Evolutionary conservation across 1,139 yeast genomes (phyloP).

Genomic region (Kodamaea ohmeri): DNA sequence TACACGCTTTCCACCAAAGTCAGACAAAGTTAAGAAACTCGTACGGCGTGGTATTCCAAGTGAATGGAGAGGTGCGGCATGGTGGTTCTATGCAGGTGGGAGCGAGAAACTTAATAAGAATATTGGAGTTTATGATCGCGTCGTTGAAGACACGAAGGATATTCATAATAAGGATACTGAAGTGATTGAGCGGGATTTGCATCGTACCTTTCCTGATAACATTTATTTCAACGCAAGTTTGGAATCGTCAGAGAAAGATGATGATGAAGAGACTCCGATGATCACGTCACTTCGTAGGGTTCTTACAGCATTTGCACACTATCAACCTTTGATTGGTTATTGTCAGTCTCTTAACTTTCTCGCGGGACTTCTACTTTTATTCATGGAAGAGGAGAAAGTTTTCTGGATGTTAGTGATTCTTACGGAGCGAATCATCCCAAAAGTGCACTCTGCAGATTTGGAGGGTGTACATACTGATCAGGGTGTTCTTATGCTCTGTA

Average conservation of each 20-base stretch:
- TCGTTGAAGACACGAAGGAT: constrained; percentile 54
- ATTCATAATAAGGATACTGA: constrained; percentile 72
- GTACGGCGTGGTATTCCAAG: constrained; percentile 93
- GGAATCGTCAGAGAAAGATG: constrained; percentile 6
- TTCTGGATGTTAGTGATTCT: constrained; percentile 96
- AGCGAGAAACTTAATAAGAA: constrained; percentile 67
- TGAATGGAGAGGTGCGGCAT: constrained; percentile 95
- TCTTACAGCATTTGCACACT: constrained; percentile 76
- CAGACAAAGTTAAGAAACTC: constrained; percentile 78
- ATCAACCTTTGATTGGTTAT: constrained; percentile 89
- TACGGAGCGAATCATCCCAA: constrained; percentile 82
- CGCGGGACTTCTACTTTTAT: constrained; percentile 77
- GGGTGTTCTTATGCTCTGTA: constrained; percentile 86
- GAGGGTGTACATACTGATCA: constrained; percentile 97
- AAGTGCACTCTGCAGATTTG: constrained; percentile 82
- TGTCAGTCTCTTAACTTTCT: constrained; percentile 92
- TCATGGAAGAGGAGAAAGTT: constrained; percentile 83
- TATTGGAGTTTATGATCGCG: constrained; percentile 67
- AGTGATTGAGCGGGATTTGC: constrained; percentile 87
- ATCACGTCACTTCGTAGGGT: constrained; percentile 76
- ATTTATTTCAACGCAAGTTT: constrained; percentile 52
- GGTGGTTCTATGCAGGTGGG: constrained; percentile 98
- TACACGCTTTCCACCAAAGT: constrained; percentile 73
- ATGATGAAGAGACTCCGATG: constrained; percentile 53
- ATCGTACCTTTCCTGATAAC: constrained; percentile 94